Base-by-base conservation (phyloP, 2,329 filamentous ascomycete genomes). In the Tolypocladium inflatum region DNA sequence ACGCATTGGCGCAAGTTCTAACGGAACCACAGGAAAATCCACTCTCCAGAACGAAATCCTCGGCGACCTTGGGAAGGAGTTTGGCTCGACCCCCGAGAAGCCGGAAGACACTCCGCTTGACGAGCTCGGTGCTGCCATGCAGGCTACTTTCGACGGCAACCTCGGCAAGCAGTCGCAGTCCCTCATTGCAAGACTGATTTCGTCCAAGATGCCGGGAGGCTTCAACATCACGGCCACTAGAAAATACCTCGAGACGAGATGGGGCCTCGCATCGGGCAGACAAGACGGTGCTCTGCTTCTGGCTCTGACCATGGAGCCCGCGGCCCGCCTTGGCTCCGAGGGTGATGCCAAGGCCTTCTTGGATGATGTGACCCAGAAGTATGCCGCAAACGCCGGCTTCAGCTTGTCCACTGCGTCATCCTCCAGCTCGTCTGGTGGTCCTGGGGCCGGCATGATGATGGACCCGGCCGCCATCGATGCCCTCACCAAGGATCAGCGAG, bases 41-140 rank as follows among this genome's bases (percentile, higher is more conserved):
- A 99, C 94, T 9, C 85, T 99, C 30, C 94, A 99, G 72, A 99
- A 99, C 73, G 94, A 99, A 76, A 97, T 99, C 64, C 85, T 99
- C 37, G 94, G 94, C 77, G 94, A 99, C 71, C 78, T 99, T 63
- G 93, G 93, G 72, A 99, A 97, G 74, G 94, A 99, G 76, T 99
- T 99, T 67, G 94, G 94, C 60, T 96, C 92, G 15, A 97, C 94
- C 19, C 94, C 94, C 58, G 94, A 99, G 73, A 97, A 97, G 79
- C 93, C 94, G 56, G 94, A 99, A 83, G 94, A 99, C 74, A 95
- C 89, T 51, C 94, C 94, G 62, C 81, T 99, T 52, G 94, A 99
- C 73, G 94, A 99, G 76, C 83, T 99, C 60, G 90, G 92, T 79
- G 91, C 90, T 57, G 81, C 94, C 10, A 96, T 99, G 89, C 94